Conservation (phyloP, 352 stramenopile species). For the Phytophthora fragariae region DNA sequence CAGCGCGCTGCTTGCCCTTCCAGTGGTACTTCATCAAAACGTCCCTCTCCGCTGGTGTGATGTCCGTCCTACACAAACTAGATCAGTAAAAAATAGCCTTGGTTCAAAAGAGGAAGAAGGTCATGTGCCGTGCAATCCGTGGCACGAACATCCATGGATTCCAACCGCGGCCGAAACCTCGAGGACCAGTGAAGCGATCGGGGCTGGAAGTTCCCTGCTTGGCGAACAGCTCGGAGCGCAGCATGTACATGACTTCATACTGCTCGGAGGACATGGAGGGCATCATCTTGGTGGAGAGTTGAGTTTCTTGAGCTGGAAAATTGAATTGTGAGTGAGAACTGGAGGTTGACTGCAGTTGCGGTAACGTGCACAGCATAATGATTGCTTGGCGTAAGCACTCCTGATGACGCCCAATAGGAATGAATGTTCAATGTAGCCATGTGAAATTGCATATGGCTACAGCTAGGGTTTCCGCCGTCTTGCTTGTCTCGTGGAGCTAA, state of each 20-base stretch:
- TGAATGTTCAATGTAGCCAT: not conserved
- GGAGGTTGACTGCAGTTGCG: too few relatives aligned
- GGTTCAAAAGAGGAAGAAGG: not conserved
- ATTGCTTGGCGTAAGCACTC: not conserved
- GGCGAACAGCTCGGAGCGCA: slow-evolving; percentile 17
- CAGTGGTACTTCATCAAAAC: slow-evolving; percentile 22
- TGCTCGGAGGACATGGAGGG: slow-evolving; percentile 1
- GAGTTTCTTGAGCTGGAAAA: not conserved
- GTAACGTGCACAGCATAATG: not conserved
- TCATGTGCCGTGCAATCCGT: not conserved
- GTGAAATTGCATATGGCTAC: not conserved
- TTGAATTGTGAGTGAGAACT: not conserved
- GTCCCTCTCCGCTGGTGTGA: slow-evolving; percentile 21
- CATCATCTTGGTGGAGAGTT: not conserved
- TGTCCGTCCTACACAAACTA: not conserved
- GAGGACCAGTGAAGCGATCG: not conserved
- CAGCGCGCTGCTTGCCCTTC: slow-evolving; percentile 17
- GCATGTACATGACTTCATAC: slow-evolving; percentile 14
- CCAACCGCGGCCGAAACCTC: not conserved
- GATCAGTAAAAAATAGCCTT: not conserved
- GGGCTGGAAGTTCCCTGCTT: not conserved
- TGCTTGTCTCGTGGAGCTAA: too few relatives aligned
- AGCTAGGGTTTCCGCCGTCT: not conserved
- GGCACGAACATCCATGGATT: not conserved
- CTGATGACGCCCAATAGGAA: not conserved